A percentile compares a stretch with the other conserved stretches of the same genome.
Conservation (phyloP, 75 land plant species). For the Isoetes taiwanensis region DNA sequence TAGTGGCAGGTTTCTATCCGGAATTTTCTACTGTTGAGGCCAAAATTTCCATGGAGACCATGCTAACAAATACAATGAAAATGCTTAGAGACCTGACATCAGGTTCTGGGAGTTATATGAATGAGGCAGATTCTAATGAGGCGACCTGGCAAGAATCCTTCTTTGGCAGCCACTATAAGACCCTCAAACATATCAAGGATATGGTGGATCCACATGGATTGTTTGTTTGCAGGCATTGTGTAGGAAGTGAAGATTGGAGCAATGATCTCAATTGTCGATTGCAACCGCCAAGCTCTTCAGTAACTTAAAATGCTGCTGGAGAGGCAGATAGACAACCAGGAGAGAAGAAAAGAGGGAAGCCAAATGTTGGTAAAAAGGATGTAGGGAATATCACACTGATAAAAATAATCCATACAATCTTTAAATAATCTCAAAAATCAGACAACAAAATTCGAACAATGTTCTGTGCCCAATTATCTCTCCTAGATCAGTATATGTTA, state of each 20-base stretch:
- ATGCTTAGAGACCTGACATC: background rate
- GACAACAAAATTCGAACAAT: too few relatives aligned
- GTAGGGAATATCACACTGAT: too few relatives aligned
- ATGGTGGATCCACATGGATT: background rate
- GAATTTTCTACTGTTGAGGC: background rate
- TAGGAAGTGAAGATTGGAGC: conserved; percentile 6
- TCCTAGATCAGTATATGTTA: too few relatives aligned
- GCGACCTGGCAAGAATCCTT: background rate
- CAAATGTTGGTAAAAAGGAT: too few relatives aligned
- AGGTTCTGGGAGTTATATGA: conserved; percentile 6
- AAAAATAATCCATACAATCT: too few relatives aligned
- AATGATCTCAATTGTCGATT: background rate
- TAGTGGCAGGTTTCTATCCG: background rate
- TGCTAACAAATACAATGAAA: background rate
- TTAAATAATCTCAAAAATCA: too few relatives aligned
- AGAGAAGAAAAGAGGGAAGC: too few relatives aligned
- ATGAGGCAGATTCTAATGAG: background rate
- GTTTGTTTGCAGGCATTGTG: background rate
- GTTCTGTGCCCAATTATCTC: too few relatives aligned
- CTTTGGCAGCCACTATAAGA: background rate
- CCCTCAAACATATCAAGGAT: conserved; percentile 1
- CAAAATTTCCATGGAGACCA: background rate
- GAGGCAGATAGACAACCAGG: too few relatives aligned
- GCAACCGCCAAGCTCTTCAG: too few relatives aligned
- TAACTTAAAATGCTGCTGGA: too few relatives aligned